A percentile compares a stretch with the other conserved stretches of the same genome.
phyloP scores from a whole-genome alignment of 768 basidiomycete genomes.

The Phaeolepiota aurea region DNA sequence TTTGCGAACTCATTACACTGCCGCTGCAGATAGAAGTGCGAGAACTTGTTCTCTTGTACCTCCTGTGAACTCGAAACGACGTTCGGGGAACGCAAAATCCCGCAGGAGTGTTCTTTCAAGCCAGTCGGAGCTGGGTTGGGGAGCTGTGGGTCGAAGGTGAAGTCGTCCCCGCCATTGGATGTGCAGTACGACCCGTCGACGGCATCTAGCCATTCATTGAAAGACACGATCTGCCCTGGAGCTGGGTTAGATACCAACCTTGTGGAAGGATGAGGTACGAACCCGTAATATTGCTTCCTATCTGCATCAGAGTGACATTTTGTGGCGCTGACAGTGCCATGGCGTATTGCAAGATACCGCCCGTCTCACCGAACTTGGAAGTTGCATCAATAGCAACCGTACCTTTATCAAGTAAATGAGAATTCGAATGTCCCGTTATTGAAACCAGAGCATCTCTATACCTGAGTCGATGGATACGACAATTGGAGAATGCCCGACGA shows the following conservation, averaged over 20 bases:
- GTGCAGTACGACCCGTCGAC: conserved; percentile 32
- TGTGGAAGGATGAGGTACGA: conserved; percentile 13
- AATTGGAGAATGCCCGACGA: conserved; percentile 23
- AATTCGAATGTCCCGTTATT: too few species aligned
- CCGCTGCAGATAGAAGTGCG: conserved; percentile 23
- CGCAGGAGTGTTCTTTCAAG: conserved; percentile 23
- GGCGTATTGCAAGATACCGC: conserved; percentile 45
- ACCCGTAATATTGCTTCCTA: conserved; percentile 29
- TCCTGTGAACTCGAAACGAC: conserved; percentile 33
- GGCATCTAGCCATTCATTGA: conserved; percentile 37
- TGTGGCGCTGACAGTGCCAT: conserved; percentile 27
- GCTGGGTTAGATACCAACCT: conserved; percentile 9
- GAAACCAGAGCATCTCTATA: conserved; percentile 28
- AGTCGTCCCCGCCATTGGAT: conserved; percentile 32
- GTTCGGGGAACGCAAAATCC: conserved; percentile 26
- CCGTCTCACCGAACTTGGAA: conserved; percentile 41
- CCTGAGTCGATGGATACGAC: conserved; percentile 24
- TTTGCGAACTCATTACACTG: conserved; percentile 42
- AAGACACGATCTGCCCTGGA: conserved; percentile 22
- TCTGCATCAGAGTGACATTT: conserved; percentile 30
- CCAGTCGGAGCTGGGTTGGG: conserved; percentile 21
- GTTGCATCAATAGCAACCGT: conserved; percentile 22
- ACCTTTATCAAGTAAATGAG: too few species aligned
- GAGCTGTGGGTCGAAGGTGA: conserved; percentile 20
- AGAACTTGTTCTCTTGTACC: conserved; percentile 31